These are phyloP conservation scores for Teunomyces barrocoloradensis DNA, from an alignment of 805 yeast genomes.

Conservation along the genomic window DNA sequence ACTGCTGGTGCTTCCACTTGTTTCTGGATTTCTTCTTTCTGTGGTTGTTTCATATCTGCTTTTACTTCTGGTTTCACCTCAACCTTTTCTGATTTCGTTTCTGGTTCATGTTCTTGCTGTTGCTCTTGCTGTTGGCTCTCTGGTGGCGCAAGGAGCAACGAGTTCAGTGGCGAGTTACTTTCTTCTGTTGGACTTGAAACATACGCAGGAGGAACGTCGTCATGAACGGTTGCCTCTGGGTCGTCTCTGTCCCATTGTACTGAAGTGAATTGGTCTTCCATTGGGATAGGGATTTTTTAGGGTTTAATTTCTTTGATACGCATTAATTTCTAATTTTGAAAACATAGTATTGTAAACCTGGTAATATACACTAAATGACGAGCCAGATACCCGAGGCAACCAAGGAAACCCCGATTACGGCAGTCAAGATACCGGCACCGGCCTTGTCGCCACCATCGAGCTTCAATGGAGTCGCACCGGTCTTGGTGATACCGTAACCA, in stretches of 20 bases:
- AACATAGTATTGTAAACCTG: background rate
- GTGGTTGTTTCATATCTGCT: background rate
- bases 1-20: background rate
- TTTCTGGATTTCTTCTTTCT: background rate
- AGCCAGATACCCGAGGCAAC: conserved; percentile 75
- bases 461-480: conserved; percentile 24
- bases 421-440: conserved; percentile 89
- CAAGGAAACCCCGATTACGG: conserved; percentile 54
- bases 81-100: background rate
- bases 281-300: background rate
- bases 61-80: background rate
- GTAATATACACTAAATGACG: conserved; percentile 39
- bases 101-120: background rate
- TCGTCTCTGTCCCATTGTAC: conserved; percentile 57
- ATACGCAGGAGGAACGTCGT: conserved; percentile 6
- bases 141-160: conserved; percentile 1
- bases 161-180: background rate
- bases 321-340: background rate
- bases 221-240: conserved; percentile 13
- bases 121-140: background rate
- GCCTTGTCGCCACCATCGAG: conserved; percentile 41
- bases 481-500: conserved; percentile 50
- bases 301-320: background rate
- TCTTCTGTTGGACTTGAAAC: background rate
- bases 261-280: conserved; percentile 53